phyloP scores from a whole-genome alignment of 768 basidiomycete genomes.

The Tephrocybe sp. region DNA sequence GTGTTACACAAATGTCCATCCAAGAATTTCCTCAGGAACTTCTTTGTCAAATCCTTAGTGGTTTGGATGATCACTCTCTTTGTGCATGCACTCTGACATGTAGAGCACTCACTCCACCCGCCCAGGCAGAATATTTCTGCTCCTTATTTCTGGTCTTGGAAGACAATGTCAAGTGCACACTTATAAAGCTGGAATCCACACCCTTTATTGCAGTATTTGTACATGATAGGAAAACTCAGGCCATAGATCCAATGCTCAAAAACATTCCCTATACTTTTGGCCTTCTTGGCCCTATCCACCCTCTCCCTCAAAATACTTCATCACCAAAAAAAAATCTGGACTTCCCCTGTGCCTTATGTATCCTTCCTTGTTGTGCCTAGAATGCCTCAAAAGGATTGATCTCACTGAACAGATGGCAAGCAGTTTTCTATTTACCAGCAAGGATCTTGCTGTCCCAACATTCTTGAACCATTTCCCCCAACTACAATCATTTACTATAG shows the following conservation, averaged over 20 bases:
- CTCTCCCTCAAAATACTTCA: conserved; percentile 14
- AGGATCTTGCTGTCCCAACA: conserved; percentile 9
- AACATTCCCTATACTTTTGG: conserved; percentile 3
- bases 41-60: no score
- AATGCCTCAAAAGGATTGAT: conserved; percentile 8
- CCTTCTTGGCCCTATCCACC: conserved; percentile 9
- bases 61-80: background rate
- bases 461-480: conserved; percentile 16
- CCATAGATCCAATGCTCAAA: conserved; percentile 15
- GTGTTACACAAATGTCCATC: no score
- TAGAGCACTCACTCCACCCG: conserved; percentile 2
- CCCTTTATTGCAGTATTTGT: conserved; percentile 7
- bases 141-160: background rate
- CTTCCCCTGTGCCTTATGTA: conserved; percentile 11
- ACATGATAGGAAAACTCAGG: conserved; percentile 5
- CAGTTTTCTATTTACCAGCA: no score
- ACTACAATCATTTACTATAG: conserved; percentile 10
- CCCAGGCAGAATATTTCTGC: conserved; percentile 5
- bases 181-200: conserved; percentile 7
- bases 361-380: conserved; percentile 7
- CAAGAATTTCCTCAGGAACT: background rate
- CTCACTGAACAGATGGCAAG: conserved; percentile 1
- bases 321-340: background rate
- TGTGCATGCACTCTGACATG: conserved; percentile 11
- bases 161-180: background rate